Conservation (phyloP, 306 rosid genomes). For the Trichosanthes truncata region DNA sequence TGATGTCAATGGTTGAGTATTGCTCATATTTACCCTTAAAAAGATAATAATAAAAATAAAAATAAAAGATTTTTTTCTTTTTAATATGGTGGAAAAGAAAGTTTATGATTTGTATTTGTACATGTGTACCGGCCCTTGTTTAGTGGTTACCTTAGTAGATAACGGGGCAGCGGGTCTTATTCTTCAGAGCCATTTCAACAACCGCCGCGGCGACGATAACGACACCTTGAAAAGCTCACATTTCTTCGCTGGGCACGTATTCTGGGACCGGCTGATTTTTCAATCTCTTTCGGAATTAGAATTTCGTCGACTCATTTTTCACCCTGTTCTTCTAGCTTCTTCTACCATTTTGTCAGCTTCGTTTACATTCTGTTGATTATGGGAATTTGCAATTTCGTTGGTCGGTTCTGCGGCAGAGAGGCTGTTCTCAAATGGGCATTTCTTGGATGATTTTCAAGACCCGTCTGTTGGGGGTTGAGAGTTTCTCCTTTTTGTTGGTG, state of each 20-base stretch:
- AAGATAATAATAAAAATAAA: no score
- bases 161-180: background rate
- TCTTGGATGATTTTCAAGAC: background rate
- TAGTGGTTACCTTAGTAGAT: slow-evolving; percentile 2
- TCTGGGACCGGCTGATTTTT: background rate
- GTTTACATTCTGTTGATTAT: background rate
- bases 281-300: background rate
- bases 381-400: background rate
- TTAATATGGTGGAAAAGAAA: background rate
- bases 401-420: background rate
- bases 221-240: background rate
- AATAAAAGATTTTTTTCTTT: background rate
- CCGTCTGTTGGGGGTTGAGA: background rate
- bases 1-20: no score
- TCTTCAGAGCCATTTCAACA: slow-evolving; percentile 4
- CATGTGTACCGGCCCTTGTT: background rate
- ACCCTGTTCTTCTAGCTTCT: background rate
- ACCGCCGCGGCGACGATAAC: background rate
- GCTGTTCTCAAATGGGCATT: slow-evolving; percentile 4
- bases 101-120: background rate
- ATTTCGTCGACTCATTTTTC: background rate
- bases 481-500: background rate
- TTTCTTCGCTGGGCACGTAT: background rate
- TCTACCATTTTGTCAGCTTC: background rate
- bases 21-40: no score